Evolutionary conservation across 768 basidiomycete species (phyloP).

Genomic region (Suillus americanus): DNA sequence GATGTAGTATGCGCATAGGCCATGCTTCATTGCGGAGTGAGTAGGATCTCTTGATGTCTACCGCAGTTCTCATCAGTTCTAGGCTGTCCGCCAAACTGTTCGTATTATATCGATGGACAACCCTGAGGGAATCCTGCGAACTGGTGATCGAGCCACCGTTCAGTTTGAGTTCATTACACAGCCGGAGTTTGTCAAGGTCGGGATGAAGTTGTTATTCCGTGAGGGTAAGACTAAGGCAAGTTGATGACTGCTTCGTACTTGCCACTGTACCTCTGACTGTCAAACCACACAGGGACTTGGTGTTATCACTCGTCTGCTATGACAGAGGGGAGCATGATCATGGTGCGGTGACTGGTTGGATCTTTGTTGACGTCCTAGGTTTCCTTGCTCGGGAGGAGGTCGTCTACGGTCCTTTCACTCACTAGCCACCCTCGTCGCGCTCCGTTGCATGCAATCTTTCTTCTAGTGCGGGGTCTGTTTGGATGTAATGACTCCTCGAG

Average conservation of each 20-base stretch:
- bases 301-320: constrained; percentile 68
- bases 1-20: constrained; percentile 42
- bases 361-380: too few relatives aligned
- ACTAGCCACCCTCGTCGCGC: neutral
- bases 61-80: constrained; percentile 8
- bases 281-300: constrained; percentile 59
- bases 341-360: neutral
- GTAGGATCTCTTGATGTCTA: constrained; percentile 20
- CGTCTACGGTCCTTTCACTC: neutral
- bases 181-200: constrained; percentile 89
- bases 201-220: constrained; percentile 90
- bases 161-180: constrained; percentile 92
- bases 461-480: neutral
- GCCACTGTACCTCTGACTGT: constrained; percentile 9
- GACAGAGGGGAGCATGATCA: constrained; percentile 15
- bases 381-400: neutral
- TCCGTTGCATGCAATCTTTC: neutral
- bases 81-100: constrained; percentile 92
- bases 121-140: constrained; percentile 84
- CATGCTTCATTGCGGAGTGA: constrained; percentile 90
- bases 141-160: constrained; percentile 94
- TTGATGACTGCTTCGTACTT: constrained; percentile 7
- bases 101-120: constrained; percentile 90
- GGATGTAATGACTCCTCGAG: neutral
- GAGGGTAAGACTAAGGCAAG: constrained; percentile 94